Percentiles rank a stretch among this genome's conserved stretches.
These are phyloP conservation scores for Colletotrichum kahawae DNA, from an alignment of 2,329 filamentous ascomycete genomes.

Conservation along the genomic window DNA sequence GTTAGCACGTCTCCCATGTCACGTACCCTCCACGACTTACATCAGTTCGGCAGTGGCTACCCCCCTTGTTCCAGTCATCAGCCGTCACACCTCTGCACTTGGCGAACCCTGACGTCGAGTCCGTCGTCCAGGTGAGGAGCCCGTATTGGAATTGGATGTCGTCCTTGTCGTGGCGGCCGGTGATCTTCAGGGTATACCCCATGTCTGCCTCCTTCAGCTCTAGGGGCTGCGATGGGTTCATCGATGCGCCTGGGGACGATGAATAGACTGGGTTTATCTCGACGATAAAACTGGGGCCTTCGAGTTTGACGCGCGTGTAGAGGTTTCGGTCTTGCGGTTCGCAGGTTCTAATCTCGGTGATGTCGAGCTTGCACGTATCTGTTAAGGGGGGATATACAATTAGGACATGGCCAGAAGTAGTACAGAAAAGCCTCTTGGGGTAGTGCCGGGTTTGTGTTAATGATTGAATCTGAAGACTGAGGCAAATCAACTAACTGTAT, in stretches of 20 bases:
- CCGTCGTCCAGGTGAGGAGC: neutral
- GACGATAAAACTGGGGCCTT: neutral
- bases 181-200: neutral
- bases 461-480: neutral
- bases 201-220: neutral
- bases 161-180: neutral
- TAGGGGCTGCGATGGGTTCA: neutral
- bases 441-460: neutral
- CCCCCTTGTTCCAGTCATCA: neutral
- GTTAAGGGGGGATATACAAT: neutral
- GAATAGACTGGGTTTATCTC: no score
- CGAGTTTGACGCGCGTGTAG: neutral
- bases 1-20: neutral
- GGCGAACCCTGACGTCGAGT: neutral
- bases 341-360: neutral
- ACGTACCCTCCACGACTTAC: neutral
- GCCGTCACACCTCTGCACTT: neutral
- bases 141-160: neutral
- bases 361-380: neutral
- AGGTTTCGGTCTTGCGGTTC: neutral
- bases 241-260: neutral
- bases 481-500: neutral
- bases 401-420: neutral
- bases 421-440: neutral
- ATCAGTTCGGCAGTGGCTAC: neutral